These are phyloP conservation scores for Panellus pusillus DNA, from an alignment of 768 basidiomycete species.

Conservation along the genomic window DNA sequence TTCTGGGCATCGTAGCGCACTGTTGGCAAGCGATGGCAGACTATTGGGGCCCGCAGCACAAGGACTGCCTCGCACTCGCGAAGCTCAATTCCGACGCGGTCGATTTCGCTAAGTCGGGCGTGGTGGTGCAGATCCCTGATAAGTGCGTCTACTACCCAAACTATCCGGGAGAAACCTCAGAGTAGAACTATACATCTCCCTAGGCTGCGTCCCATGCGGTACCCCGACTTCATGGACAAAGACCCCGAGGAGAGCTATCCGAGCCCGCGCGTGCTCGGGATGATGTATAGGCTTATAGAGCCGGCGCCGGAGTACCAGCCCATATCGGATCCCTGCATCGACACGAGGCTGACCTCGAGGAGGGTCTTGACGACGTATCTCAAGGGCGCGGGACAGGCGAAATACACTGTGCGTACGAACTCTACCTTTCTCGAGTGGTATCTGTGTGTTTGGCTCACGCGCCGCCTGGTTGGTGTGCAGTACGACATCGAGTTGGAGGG, in stretches of 20 bases:
- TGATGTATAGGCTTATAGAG: slow-evolving; percentile 20
- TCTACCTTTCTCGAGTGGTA: too few species aligned
- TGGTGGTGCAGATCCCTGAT: slow-evolving; percentile 6
- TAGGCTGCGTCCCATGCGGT: slow-evolving; percentile 8
- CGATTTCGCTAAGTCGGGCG: slow-evolving; percentile 19
- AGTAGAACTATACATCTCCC: not conserved
- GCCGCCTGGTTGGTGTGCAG: not conserved
- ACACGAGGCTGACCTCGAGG: slow-evolving; percentile 10
- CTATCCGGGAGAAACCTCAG: too few species aligned
- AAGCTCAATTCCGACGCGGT: slow-evolving; percentile 18
- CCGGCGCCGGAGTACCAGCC: slow-evolving; percentile 20
- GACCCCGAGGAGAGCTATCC: slow-evolving; percentile 2
- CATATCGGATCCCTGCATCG: not conserved
- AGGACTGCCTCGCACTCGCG: slow-evolving; percentile 13
- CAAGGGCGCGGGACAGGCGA: slow-evolving; percentile 10
- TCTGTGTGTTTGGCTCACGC: too few species aligned
- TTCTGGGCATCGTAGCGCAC: slow-evolving; percentile 12
- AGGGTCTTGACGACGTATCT: slow-evolving; percentile 3
- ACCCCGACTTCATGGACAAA: slow-evolving; percentile 20
- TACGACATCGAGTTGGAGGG: slow-evolving; percentile 19
- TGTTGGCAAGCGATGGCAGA: slow-evolving; percentile 10
- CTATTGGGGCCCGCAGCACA: slow-evolving; percentile 3
- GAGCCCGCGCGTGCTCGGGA: slow-evolving; percentile 14
- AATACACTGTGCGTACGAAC: slow-evolving; percentile 11
- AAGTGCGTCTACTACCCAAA: not conserved